Percentiles rank a stretch among this genome's conserved stretches.
phyloP scores from a whole-genome alignment of 345 rosid species.

The Rubroshorea leprosula region DNA sequence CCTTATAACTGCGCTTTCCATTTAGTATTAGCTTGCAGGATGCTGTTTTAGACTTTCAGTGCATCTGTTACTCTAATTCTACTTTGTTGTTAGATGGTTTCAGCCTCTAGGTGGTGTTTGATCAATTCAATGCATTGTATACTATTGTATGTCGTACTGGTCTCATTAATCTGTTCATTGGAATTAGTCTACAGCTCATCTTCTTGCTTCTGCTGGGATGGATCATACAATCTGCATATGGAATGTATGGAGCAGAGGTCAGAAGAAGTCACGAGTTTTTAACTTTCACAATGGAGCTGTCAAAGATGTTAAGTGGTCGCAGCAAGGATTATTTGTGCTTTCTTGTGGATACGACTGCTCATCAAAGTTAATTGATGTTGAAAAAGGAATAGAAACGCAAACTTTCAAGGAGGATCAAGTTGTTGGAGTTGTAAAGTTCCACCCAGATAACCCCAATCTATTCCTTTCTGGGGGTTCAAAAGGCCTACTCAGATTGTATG shows the following conservation, averaged over 20 bases:
- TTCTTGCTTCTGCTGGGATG: slow-evolving; percentile 87
- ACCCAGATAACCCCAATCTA: slow-evolving; percentile 55
- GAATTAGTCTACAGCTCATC: slow-evolving; percentile 69
- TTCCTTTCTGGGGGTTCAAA: slow-evolving; percentile 82
- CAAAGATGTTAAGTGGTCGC: slow-evolving; percentile 74
- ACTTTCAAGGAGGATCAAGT: slow-evolving; percentile 66
- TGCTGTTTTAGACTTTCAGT: not conserved
- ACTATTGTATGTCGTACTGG: slow-evolving; percentile 10
- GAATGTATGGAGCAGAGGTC: slow-evolving; percentile 72
- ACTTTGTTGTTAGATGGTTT: not conserved
- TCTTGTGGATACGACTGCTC: slow-evolving; percentile 79
- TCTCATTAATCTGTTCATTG: slow-evolving; percentile 43
- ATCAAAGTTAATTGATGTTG: slow-evolving; percentile 68
- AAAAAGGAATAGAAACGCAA: slow-evolving; percentile 56
- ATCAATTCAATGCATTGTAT: not conserved
- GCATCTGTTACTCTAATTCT: not conserved
- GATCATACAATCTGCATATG: slow-evolving; percentile 64
- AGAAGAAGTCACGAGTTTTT: slow-evolving; percentile 50
- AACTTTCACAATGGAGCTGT: slow-evolving; percentile 61
- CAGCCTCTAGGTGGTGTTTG: not conserved
- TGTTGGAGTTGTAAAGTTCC: slow-evolving; percentile 57
- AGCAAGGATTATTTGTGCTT: slow-evolving; percentile 44
- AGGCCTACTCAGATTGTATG: slow-evolving; percentile 79
- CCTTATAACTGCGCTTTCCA: not conserved
- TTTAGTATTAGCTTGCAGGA: not conserved